Evolutionary conservation across 768 basidiomycete species (phyloP).

Genomic region (Fomitopsis pulvina): DNA sequence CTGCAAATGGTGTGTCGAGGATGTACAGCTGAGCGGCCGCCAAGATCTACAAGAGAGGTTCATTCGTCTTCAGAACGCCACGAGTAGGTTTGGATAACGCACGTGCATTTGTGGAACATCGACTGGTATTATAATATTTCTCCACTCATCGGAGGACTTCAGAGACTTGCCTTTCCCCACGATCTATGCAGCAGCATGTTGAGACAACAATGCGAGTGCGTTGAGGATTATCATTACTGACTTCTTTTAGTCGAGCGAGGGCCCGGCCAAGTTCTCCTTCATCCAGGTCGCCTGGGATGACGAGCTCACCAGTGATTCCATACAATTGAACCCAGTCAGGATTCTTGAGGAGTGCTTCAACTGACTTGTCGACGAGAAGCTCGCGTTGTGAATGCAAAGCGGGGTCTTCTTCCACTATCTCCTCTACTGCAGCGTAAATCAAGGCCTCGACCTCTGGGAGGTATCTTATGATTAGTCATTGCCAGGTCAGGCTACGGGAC

Average conservation of each 20-base stretch:
- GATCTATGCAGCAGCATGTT: slow-evolving; percentile 9
- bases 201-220: background rate
- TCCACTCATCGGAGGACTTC: slow-evolving; percentile 45
- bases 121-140: slow-evolving; percentile 74
- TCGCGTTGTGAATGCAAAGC: slow-evolving; percentile 31
- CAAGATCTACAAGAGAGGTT: slow-evolving; percentile 43
- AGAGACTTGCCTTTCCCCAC: slow-evolving; percentile 37
- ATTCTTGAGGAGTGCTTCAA: slow-evolving; percentile 56
- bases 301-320: slow-evolving; percentile 61
- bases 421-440: slow-evolving; percentile 43
- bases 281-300: slow-evolving; percentile 39
- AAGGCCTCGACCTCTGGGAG: slow-evolving; percentile 59
- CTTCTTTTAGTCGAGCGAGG: slow-evolving; percentile 26
- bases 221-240: slow-evolving; percentile 9
- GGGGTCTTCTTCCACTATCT: slow-evolving; percentile 31
- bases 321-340: slow-evolving; percentile 66
- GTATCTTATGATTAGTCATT: background rate
- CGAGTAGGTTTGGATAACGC: slow-evolving; percentile 21
- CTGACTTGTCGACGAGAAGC: slow-evolving; percentile 39
- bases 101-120: slow-evolving; percentile 82
- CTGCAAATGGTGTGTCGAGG: slow-evolving; percentile 36
- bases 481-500: background rate
- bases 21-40: slow-evolving; percentile 51
- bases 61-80: slow-evolving; percentile 7
- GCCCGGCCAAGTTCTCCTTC: slow-evolving; percentile 23